Base-by-base conservation (phyloP, 306 rosid genomes). In the Medicago arabica region DNA sequence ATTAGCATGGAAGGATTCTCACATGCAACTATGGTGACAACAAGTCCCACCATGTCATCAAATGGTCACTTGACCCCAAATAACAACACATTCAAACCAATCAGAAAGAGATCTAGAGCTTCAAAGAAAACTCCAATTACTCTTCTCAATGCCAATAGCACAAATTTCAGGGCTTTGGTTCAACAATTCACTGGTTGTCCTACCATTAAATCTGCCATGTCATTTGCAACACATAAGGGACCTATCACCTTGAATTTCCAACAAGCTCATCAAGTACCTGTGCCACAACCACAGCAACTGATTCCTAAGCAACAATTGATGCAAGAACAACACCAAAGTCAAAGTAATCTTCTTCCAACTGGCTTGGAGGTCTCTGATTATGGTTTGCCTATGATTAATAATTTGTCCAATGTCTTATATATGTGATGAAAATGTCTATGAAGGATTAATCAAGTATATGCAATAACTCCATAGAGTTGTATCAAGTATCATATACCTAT, bases 161-260 rank as follows among this genome's bases (percentile, higher is more conserved):
- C 58, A 71, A 89, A 91, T 69, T 91, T 91, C 18, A 82, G 91
- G 74, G 86, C 85, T 9, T 49, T 91, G 57, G 97, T 91, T 7
- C 97, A 91, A 50, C 85, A 91, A 65, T 88, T 91, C 72, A 91
- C 97, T 0, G 95, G 97, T 0, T 85, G 90, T 49, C 80, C 88
- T 9, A 78, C 66, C 62, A 75, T 76, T 18, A 23, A 34, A 4
- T 4, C 43, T 17, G 0, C 71, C 77, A 75, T 53, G 41, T 55
- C 69, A 62, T 62, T 81, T 58, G 7, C 36, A 13, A 62, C 57
- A 81, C 85, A 86, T 63, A 88, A 75, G 84, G 93, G 93, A 6
- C 96, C 91, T 40, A 84, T 85, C 77, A 88, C 86, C 84, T 78
- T 90, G 44, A 87, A 83, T 41, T 90, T 88, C 78, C 87, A 86